Conservation (phyloP, 2,329 filamentous ascomycete species). For the Madurella fahalii region DNA sequence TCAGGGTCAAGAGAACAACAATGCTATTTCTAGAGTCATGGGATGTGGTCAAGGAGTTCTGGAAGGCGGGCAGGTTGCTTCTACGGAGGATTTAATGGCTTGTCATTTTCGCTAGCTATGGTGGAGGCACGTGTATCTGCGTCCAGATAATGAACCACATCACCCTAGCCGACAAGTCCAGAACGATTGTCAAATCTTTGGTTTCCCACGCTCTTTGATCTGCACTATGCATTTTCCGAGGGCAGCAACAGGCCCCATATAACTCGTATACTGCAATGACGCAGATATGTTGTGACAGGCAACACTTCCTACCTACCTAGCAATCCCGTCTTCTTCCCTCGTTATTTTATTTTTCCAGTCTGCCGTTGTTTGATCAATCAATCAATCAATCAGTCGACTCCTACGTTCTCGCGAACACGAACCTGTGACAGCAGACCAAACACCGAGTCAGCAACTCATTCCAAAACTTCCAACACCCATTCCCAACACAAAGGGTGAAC, state of each 20-base stretch:
- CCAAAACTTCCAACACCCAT: background rate
- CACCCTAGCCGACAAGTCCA: background rate
- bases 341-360: no score
- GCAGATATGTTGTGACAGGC: no score
- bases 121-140: background rate
- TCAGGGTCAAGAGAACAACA: background rate
- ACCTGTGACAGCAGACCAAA: no score
- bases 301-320: no score
- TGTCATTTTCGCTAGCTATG: background rate
- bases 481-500: background rate
- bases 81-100: background rate
- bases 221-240: no score
- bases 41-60: background rate
- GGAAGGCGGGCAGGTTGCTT: background rate
- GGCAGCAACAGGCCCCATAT: no score
- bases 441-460: background rate
- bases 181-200: background rate
- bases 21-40: background rate
- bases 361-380: no score
- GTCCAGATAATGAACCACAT: constrained; percentile 1
- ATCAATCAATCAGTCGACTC: no score
- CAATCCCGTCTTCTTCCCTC: no score
- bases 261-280: no score
- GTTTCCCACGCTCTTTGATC: no score
- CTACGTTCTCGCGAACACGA: no score